Evolutionary conservation across 225 moss, liverwort and hornwort species (phyloP).

Genomic region (Sphagnum contortum): DNA sequence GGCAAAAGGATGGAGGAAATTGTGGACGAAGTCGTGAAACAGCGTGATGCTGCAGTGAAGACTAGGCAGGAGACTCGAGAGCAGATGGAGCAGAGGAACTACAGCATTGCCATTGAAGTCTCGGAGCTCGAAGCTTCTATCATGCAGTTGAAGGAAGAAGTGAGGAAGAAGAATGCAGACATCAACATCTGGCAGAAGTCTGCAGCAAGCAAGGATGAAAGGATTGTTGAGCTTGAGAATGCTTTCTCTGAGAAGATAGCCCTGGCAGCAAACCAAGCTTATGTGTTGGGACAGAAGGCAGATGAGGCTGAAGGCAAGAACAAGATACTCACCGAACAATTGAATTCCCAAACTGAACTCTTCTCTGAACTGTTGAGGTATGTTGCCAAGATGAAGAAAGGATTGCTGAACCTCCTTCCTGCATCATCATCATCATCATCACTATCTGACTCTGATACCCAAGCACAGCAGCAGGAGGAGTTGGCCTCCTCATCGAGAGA

Average conservation of each 20-base stretch:
- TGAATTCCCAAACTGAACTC: slow-evolving; percentile 27
- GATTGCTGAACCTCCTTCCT: slow-evolving; percentile 37
- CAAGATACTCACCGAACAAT: slow-evolving; percentile 37
- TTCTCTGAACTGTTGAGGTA: slow-evolving; percentile 30
- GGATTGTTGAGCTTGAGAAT: slow-evolving; percentile 61
- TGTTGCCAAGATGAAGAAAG: slow-evolving; percentile 33
- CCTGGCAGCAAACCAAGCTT: slow-evolving; percentile 39
- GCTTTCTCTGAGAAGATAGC: slow-evolving; percentile 47
- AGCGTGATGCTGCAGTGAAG: slow-evolving; percentile 62
- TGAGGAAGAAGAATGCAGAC: slow-evolving; percentile 45
- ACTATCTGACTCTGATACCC: slow-evolving; percentile 8
- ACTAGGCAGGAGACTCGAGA: slow-evolving; percentile 51
- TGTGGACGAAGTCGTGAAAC: slow-evolving; percentile 72
- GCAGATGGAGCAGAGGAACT: slow-evolving; percentile 93
- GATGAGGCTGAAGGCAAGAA: slow-evolving; percentile 51
- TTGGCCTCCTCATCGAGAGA: too few relatives aligned
- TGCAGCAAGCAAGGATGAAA: slow-evolving; percentile 58
- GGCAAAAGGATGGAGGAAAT: slow-evolving; percentile 91
- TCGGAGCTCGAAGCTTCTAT: slow-evolving; percentile 85
- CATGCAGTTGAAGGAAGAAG: slow-evolving; percentile 54
- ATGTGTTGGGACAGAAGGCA: slow-evolving; percentile 25
- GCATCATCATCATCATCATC: slow-evolving; percentile 7
- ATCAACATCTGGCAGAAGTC: slow-evolving; percentile 59
- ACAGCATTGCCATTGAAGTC: slow-evolving; percentile 86
- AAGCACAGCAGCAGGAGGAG: background rate